These are phyloP conservation scores for Phytophthora ohioensis DNA, from an alignment of 352 stramenopile genomes.

Conservation along the genomic window DNA sequence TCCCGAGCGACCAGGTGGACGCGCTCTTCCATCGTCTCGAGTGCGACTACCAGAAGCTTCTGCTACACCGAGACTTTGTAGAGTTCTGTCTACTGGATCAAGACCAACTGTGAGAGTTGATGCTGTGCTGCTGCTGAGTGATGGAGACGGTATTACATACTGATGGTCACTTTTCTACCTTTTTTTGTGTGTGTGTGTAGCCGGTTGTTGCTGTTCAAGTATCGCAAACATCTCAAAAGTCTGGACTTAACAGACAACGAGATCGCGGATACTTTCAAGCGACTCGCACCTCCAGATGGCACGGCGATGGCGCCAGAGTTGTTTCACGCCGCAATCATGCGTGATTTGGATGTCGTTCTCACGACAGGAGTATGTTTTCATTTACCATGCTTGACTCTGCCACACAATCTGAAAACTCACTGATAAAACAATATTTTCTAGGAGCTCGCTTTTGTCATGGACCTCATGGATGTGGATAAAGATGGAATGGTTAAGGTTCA, in stretches of 20 bases:
- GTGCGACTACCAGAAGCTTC: slow-evolving; percentile 55
- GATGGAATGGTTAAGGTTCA: slow-evolving; percentile 72
- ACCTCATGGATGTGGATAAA: slow-evolving; percentile 73
- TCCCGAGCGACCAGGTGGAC: slow-evolving; percentile 76
- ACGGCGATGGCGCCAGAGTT: slow-evolving; percentile 62
- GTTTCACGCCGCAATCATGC: slow-evolving; percentile 66
- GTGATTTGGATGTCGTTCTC: slow-evolving; percentile 82
- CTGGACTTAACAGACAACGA: slow-evolving; percentile 81
- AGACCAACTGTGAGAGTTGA: slow-evolving; percentile 68
- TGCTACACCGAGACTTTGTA: slow-evolving; percentile 78
- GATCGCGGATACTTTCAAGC: slow-evolving; percentile 77
- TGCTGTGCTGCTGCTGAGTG: neutral
- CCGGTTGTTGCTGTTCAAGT: slow-evolving; percentile 81
- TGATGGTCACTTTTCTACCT: neutral
- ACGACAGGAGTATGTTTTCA: slow-evolving; percentile 68
- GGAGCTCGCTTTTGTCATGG: slow-evolving; percentile 73
- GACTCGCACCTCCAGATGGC: slow-evolving; percentile 48
- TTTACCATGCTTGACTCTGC: neutral
- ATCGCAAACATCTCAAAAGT: slow-evolving; percentile 65
- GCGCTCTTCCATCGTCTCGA: slow-evolving; percentile 82
- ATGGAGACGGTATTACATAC: neutral
- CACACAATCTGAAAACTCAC: neutral
- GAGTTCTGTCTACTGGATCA: slow-evolving; percentile 86
- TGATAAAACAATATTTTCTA: slow-evolving; percentile 19
- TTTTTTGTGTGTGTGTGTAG: slow-evolving; percentile 35